These are phyloP conservation scores for Leccinum uliginosum DNA, from an alignment of 768 basidiomycete species.

Conservation along the genomic window DNA sequence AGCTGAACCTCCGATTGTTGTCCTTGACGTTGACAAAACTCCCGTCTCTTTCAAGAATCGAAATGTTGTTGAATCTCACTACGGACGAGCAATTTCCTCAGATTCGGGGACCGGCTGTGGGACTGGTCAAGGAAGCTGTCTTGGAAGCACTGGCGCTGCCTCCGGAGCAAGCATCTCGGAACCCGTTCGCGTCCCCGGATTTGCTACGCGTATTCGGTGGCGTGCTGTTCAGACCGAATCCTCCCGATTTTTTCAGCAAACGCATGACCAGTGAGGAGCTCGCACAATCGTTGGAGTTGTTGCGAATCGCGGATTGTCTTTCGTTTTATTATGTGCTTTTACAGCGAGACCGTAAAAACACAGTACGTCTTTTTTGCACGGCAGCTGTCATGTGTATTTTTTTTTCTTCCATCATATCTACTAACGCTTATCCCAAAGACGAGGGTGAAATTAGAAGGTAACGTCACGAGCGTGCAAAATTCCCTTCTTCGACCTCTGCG, in stretches of 20 bases:
- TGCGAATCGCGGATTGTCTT: slow-evolving; percentile 60
- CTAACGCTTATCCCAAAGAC: slow-evolving; percentile 35
- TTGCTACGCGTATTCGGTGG: slow-evolving; percentile 59
- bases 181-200: slow-evolving; percentile 50
- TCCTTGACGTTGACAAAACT: slow-evolving; percentile 47
- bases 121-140: slow-evolving; percentile 63
- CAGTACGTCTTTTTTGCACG: slow-evolving; percentile 32
- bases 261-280: slow-evolving; percentile 41
- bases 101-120: slow-evolving; percentile 66
- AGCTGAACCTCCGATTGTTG: slow-evolving; percentile 58
- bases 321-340: slow-evolving; percentile 66
- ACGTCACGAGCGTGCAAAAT: slow-evolving; percentile 40
- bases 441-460: slow-evolving; percentile 44
- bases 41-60: slow-evolving; percentile 46
- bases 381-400: neutral
- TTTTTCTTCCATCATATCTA: neutral
- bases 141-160: slow-evolving; percentile 45
- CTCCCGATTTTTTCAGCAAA: slow-evolving; percentile 45
- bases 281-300: slow-evolving; percentile 52
- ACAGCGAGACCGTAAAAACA: slow-evolving; percentile 52
- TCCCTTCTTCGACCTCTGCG: slow-evolving; percentile 45
- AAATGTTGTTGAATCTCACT: slow-evolving; percentile 53
- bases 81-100: slow-evolving; percentile 50
- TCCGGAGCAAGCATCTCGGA: slow-evolving; percentile 17
- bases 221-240: slow-evolving; percentile 53